Evolutionary conservation across 129 eudicot genomes (phyloP).

Genomic region (Erigeron canadensis): DNA sequence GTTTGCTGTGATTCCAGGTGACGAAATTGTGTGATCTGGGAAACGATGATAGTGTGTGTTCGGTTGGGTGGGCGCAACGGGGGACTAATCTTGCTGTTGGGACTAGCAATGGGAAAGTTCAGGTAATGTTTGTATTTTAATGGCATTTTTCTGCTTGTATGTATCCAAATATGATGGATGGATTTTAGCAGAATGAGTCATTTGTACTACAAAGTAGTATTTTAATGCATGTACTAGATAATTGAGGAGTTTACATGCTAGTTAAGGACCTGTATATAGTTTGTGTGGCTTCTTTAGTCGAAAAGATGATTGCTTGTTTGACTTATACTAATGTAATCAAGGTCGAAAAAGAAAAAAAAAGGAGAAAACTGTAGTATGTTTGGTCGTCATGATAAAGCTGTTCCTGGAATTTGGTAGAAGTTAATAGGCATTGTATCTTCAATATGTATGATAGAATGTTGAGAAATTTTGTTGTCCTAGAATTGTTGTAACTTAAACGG

Average conservation of each 20-base stretch:
- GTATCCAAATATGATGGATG: too few species aligned
- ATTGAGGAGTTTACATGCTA: too few species aligned
- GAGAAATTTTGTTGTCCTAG: slow-evolving; percentile 6
- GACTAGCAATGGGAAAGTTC: slow-evolving; percentile 80
- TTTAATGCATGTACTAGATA: too few species aligned
- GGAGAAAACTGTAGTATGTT: slow-evolving; percentile 8
- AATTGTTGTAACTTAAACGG: neutral
- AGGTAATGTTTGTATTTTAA: slow-evolving; percentile 40
- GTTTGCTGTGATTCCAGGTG: slow-evolving; percentile 50
- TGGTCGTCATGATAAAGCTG: neutral
- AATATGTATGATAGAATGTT: neutral
- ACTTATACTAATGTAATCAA: slow-evolving; percentile 9
- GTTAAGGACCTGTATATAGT: too few species aligned
- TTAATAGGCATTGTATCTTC: neutral
- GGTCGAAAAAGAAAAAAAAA: neutral
- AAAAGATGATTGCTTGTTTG: neutral
- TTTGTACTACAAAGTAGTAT: too few species aligned
- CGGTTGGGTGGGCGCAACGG: slow-evolving; percentile 96
- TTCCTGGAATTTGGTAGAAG: neutral
- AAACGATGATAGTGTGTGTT: slow-evolving; percentile 86
- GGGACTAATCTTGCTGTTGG: slow-evolving; percentile 95
- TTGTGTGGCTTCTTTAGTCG: neutral
- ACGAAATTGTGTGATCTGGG: slow-evolving; percentile 94
- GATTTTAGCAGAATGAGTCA: too few species aligned
- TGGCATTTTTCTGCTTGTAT: too few species aligned